A percentile compares a stretch with the other conserved stretches of the same genome.
phyloP scores from a whole-genome alignment of 2,329 filamentous ascomycete species.

The Talaromyces verruculosus region DNA sequence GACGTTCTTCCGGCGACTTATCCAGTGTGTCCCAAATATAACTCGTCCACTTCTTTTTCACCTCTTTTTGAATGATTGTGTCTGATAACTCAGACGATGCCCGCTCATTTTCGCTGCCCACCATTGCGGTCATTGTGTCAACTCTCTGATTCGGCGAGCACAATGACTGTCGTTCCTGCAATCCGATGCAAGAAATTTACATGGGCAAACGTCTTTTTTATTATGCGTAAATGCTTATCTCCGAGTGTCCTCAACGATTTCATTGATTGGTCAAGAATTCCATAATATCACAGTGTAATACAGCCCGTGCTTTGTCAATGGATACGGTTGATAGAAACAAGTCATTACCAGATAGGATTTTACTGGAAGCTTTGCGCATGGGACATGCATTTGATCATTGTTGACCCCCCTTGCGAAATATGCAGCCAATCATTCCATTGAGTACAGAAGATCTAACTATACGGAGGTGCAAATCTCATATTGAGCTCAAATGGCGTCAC shows the following conservation, averaged over 20 bases:
- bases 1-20: conserved; percentile 51
- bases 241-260: no score
- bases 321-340: not conserved
- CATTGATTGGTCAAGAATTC: not conserved
- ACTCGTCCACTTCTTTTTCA: conserved; percentile 47
- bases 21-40: conserved; percentile 57
- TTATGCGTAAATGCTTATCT: not conserved
- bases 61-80: conserved; percentile 28
- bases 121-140: not conserved
- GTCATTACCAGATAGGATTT: not conserved
- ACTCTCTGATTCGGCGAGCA: not conserved
- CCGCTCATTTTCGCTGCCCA: conserved; percentile 9
- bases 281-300: not conserved
- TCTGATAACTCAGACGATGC: conserved; percentile 18
- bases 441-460: not conserved
- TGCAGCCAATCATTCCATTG: not conserved
- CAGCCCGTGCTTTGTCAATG: not conserved
- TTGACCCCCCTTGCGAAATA: conserved; percentile 1
- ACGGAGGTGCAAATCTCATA: not conserved
- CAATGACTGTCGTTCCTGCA: not conserved
- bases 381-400: conserved; percentile 22
- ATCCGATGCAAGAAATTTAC: no score
- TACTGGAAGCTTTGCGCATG: not conserved
- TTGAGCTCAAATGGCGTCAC: not conserved
- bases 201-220: not conserved